Evolutionary conservation across 2,329 filamentous ascomycete species (phyloP), one percentile per base, ranked within the genome.

Genomic region (Claviceps maximensis): DNA sequence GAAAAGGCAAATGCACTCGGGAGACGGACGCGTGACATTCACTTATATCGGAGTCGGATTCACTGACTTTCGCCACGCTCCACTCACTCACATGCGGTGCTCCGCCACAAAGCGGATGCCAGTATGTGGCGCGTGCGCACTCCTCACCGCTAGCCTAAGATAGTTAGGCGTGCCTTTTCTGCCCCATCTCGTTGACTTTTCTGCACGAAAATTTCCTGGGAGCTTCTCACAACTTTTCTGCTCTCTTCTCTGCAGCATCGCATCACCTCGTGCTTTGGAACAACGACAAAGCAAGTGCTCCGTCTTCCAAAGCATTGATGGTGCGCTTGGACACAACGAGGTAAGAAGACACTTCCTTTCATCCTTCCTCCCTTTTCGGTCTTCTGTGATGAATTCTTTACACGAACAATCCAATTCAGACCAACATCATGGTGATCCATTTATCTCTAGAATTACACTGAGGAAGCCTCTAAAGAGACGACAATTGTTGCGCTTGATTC

Each of bases 331-430:
- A 38, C 2, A 23, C 23, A 40, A 33, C 13, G 8, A 52, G 61
- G 63, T 63, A 65, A 63, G 60, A 47, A 36, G 9, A 13, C 23
- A 9, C 27, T 49, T 7, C 17, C 33, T 4, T n/a, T 23, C 21
- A 2, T 33, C 36, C 47, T 52, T 33, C 23, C 49, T 47, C 33
- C 42, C 52, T 19, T 49, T 49, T 33, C 36, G 31, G 42, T 57
- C 47, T 51, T 63, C 58, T 57, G 55, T 66, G 67, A 70, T 69
- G 67, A 67, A 59, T 53, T 61, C 49, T 56, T 59, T 59, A 59
- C 66, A 68, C 67, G 75, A 80, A 79, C 77, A 80, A 80, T 81
- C 78, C 78, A 81, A 80, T 69, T 75, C 77, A 75, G 76, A 81
- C 77, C 67, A 71, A 63, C 62, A 65, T 65, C 69, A 73, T 81